A percentile compares a stretch with the other conserved stretches of the same genome.
These are phyloP conservation scores for Danielia reshetovae DNA, from an alignment of 805 yeast genomes.

Conservation along the genomic window DNA sequence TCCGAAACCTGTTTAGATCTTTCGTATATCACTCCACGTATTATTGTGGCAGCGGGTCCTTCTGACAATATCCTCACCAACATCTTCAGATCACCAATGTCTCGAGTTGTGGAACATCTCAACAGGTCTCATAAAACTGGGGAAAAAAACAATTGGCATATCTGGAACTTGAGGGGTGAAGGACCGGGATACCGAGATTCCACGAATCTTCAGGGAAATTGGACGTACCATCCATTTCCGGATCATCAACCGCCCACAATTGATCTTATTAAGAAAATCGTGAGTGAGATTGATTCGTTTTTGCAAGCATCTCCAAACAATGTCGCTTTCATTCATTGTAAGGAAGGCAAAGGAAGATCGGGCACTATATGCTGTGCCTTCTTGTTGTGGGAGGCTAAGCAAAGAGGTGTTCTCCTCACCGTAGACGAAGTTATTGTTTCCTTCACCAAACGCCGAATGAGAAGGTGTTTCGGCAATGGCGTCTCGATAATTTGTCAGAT, in stretches of 20 bases:
- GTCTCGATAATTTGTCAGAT: slow-evolving; percentile 69
- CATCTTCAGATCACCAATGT: slow-evolving; percentile 46
- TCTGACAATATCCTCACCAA: slow-evolving; percentile 40
- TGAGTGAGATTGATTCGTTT: slow-evolving; percentile 44
- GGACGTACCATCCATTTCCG: slow-evolving; percentile 49
- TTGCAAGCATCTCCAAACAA: slow-evolving; percentile 30
- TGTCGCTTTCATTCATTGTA: slow-evolving; percentile 77
- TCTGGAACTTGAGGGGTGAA: slow-evolving; percentile 71
- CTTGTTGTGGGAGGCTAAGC: slow-evolving; percentile 44
- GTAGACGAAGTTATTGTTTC: slow-evolving; percentile 45
- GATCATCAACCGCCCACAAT: slow-evolving; percentile 81
- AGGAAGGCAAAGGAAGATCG: slow-evolving; percentile 89
- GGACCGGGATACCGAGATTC: slow-evolving; percentile 27
- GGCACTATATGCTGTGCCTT: slow-evolving; percentile 74
- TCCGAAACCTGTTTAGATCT: slow-evolving; percentile 48
- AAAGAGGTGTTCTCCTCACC: slow-evolving; percentile 12
- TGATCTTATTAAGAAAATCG: slow-evolving; percentile 39
- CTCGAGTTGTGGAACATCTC: slow-evolving; percentile 42
- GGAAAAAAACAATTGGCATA: slow-evolving; percentile 59
- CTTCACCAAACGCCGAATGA: slow-evolving; percentile 60
- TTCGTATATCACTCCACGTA: slow-evolving; percentile 57
- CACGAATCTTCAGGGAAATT: slow-evolving; percentile 5
- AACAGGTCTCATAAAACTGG: slow-evolving; percentile 35
- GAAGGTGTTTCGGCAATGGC: slow-evolving; percentile 54
- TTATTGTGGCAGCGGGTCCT: slow-evolving; percentile 79